These are phyloP conservation scores for Copromyces sp. DNA, from an alignment of 495 filamentous ascomycete species.

Conservation along the genomic window DNA sequence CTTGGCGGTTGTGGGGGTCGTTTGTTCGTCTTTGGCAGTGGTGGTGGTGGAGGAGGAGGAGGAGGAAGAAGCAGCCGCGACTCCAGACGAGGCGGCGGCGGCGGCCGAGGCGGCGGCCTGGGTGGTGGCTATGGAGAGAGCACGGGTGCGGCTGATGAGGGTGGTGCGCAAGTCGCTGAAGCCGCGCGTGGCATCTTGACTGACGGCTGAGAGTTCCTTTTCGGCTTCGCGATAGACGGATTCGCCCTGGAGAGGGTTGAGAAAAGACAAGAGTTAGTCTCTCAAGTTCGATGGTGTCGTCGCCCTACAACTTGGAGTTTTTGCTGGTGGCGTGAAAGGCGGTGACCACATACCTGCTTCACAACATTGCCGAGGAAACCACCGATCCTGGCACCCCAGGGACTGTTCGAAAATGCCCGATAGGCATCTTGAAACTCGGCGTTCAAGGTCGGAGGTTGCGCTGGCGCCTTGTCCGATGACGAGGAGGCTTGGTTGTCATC, in stretches of 20 bases:
- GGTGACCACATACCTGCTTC: slow-evolving; percentile 53
- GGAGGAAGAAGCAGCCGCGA: neutral
- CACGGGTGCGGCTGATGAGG: slow-evolving; percentile 61
- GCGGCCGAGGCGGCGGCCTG: slow-evolving; percentile 6
- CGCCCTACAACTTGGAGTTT: neutral
- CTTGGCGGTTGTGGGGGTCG: slow-evolving; percentile 31
- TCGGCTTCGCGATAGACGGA: slow-evolving; percentile 74
- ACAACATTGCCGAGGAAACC: slow-evolving; percentile 82
- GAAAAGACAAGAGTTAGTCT: neutral
- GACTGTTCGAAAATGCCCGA: slow-evolving; percentile 78
- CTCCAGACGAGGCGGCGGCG: slow-evolving; percentile 2
- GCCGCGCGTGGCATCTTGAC: slow-evolving; percentile 76
- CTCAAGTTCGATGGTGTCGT: neutral
- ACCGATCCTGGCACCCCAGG: slow-evolving; percentile 82
- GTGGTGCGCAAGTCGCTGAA: slow-evolving; percentile 59
- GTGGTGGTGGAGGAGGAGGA: neutral
- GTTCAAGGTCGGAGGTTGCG: slow-evolving; percentile 54
- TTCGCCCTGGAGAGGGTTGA: slow-evolving; percentile 50
- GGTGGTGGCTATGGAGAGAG: slow-evolving; percentile 52
- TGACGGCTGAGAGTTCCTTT: slow-evolving; percentile 68
- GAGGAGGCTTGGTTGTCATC: slow-evolving; percentile 44
- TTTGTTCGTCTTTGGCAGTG: slow-evolving; percentile 16
- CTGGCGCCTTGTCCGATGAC: slow-evolving; percentile 38
- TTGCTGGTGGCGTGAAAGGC: neutral
- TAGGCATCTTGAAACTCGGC: slow-evolving; percentile 91